Base-by-base conservation (phyloP, 192 early-diverging fungal species). In the Backusella australiensis region DNA sequence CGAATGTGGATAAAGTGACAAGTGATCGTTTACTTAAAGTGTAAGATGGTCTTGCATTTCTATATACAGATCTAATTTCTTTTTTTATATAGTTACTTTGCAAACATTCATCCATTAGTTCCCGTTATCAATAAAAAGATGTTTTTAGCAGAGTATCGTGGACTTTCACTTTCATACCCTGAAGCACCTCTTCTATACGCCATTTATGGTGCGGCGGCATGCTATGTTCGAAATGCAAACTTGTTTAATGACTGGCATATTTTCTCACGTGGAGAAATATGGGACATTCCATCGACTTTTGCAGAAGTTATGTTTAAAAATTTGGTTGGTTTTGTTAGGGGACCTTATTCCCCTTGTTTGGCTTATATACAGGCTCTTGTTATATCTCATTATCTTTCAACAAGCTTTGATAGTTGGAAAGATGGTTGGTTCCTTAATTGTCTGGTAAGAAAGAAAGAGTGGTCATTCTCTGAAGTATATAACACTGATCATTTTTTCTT, bases 91-190 rank as follows among this genome's bases (percentile, higher is more conserved):
- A 74, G 82, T 8, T 94, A 89, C 71, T 94, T 93, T 78, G 84
- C 71, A 7, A 87, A 88, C 66, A 82, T 92, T 2, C 93, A 94
- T 71, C 91, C 93, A n/a, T 85, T 84, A 15, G 82, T 93, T 70
- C 93, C 93, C 0, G 84, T 94, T 6, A 77, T 94, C 36, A 86
- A 91, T 81, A 91, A 90, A 71, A 77, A 81, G 1, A 81, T 88
- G n/a, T 91, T 94, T 71, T 77, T 92, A 73, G 76, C 72, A 29
- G 75, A 80, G 15, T 80, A 80, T 36, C 74, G 79, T 46, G 79
- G 75, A 3, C 44, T 65, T 26, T 34, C 32, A 6, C 44, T 68
- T 23, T 69, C 44, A 17, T 80, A 67, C 39, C 79, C 79, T 29
- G 75, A 69, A 1, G 74, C 79, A 41, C 71, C 79, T n/a, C 53